phyloP scores from a whole-genome alignment of 176 grass and related monocot genomes.

The Themeda triandra region DNA sequence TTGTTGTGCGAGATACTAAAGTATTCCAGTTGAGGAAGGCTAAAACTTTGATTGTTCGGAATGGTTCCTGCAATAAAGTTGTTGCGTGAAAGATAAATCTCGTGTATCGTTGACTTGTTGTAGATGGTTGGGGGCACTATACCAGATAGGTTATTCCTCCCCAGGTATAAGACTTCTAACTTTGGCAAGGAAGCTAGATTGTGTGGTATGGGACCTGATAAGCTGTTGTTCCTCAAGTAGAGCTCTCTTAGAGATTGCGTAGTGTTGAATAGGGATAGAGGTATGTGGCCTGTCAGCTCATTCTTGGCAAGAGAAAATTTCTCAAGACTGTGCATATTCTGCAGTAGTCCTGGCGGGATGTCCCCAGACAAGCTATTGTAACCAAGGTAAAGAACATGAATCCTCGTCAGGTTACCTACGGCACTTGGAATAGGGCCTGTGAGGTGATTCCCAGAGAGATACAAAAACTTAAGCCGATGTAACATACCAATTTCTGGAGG shows the following conservation, averaged over 20 bases:
- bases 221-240: no score
- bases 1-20: not conserved
- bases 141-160: no score
- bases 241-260: not conserved
- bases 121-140: no score
- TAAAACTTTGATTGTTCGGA: not conserved
- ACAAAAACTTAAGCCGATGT: no score
- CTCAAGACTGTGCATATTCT: not conserved
- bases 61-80: rapidly evolving
- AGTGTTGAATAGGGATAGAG: not conserved
- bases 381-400: rapidly evolving
- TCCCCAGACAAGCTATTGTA: not conserved
- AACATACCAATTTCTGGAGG: no score
- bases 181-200: no score
- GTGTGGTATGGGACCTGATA: no score
- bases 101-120: no score
- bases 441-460: not conserved
- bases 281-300: not conserved
- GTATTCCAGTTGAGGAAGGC: not conserved
- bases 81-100: no score
- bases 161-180: no score
- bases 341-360: not conserved
- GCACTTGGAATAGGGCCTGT: not conserved
- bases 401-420: not conserved
- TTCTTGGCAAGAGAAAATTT: not conserved